Percentiles rank a stretch among this genome's conserved stretches.
Conservation (phyloP, 495 filamentous ascomycete species). For the Gamarada debralockiae region DNA sequence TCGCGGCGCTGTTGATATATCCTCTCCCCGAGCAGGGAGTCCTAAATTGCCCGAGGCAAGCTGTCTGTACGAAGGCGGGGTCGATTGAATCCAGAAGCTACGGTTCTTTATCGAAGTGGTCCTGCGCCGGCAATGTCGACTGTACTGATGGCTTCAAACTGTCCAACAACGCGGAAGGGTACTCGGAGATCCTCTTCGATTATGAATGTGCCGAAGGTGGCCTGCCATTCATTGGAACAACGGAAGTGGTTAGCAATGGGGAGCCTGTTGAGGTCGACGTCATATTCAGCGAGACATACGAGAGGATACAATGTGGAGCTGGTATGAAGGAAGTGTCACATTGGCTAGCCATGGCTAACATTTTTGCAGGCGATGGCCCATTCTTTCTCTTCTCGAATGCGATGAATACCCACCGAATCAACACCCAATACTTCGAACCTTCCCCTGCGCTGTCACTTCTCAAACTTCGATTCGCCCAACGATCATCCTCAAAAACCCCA, state of each 20-base stretch:
- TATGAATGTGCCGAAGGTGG: constrained; percentile 13
- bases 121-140: constrained; percentile 2
- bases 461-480: too few relatives aligned
- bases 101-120: too few relatives aligned
- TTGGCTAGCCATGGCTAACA: neutral
- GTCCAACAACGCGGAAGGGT: neutral
- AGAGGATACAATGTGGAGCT: constrained; percentile 1
- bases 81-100: too few relatives aligned
- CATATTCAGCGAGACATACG: constrained; percentile 17
- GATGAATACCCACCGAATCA: constrained; percentile 14
- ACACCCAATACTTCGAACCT: neutral
- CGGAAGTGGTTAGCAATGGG: neutral
- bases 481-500: too few relatives aligned
- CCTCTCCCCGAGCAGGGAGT: too few relatives aligned
- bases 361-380: constrained; percentile 14
- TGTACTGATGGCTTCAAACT: neutral
- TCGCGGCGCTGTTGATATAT: too few relatives aligned
- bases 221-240: constrained; percentile 7
- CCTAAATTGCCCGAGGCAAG: too few relatives aligned
- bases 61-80: too few relatives aligned
- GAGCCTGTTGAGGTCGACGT: constrained; percentile 7
- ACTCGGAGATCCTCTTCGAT: constrained; percentile 12
- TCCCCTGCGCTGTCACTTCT: too few relatives aligned
- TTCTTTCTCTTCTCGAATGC: constrained; percentile 21
- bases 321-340: constrained; percentile 1